These are phyloP conservation scores for Entrophospora sp. DNA, from an alignment of 192 early-diverging fungal genomes.

Conservation along the genomic window DNA sequence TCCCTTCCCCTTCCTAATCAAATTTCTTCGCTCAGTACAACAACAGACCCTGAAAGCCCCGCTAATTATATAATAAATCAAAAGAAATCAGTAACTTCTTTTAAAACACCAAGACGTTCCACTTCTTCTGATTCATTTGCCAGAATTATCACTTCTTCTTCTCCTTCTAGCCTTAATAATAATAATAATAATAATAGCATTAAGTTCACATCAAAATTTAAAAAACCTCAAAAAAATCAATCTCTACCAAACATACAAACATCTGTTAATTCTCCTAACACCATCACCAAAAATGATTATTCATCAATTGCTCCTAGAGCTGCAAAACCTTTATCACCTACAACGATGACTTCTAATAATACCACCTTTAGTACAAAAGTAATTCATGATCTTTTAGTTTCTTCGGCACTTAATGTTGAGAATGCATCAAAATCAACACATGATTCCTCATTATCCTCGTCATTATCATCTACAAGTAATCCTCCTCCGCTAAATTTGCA, in stretches of 20 bases:
- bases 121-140: conserved; percentile 27
- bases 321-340: conserved; percentile 15
- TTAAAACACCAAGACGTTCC: conserved; percentile 27
- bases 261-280: not conserved
- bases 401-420: conserved; percentile 34
- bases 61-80: not conserved
- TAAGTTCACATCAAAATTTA: not conserved
- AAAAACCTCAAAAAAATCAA: conserved; percentile 1
- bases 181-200: too few relatives aligned
- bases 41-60: not conserved
- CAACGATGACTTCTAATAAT: too few relatives aligned
- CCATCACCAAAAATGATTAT: too few relatives aligned
- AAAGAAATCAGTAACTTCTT: conserved; percentile 19
- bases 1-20: too few relatives aligned
- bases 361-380: conserved; percentile 21
- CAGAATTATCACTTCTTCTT: conserved; percentile 23
- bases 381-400: conserved; percentile 35
- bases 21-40: too few relatives aligned
- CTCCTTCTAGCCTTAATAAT: not conserved
- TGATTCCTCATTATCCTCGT: too few relatives aligned
- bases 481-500: conserved; percentile 54
- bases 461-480: too few relatives aligned
- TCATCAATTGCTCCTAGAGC: conserved; percentile 6
- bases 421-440: conserved; percentile 30
- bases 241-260: not conserved